A percentile compares a stretch with the other conserved stretches of the same genome.
Conservation (phyloP, 1,284 basidiomycete genomes). For the Apiotrichum akiyoshidainum region DNA sequence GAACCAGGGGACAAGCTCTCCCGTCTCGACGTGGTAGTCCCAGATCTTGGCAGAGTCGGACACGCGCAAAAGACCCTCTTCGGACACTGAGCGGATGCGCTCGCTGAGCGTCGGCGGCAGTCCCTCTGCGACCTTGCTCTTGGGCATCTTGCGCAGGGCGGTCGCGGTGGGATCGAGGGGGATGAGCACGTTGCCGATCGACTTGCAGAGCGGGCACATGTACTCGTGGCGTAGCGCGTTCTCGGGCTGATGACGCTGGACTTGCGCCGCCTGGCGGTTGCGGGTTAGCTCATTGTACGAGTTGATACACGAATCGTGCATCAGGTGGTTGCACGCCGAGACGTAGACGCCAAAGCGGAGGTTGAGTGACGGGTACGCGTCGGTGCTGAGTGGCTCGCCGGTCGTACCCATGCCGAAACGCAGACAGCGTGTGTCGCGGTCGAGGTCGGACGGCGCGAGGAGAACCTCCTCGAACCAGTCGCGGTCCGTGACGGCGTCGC, state of each 20-base stretch:
- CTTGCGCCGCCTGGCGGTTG: conserved; percentile 82
- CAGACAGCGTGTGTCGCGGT: conserved; percentile 53
- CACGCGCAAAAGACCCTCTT: conserved; percentile 42
- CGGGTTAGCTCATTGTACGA: conserved; percentile 84
- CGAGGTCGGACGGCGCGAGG: conserved; percentile 63
- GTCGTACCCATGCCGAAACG: conserved; percentile 35
- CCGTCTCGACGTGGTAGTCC: conserved; percentile 49
- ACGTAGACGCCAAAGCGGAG: conserved; percentile 81
- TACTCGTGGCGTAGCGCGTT: conserved; percentile 88
- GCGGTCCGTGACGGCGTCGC: conserved; percentile 70
- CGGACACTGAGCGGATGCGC: conserved; percentile 45
- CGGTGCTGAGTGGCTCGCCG: conserved; percentile 44
- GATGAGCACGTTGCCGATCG: conserved; percentile 87
- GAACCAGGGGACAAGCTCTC: conserved; percentile 49
- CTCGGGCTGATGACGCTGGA: conserved; percentile 92
- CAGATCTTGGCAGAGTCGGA: conserved; percentile 47
- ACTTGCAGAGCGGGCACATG: conserved; percentile 98
- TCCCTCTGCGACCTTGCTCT: conserved; percentile 19
- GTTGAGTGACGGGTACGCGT: conserved; percentile 64
- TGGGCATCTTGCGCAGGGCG: conserved; percentile 21
- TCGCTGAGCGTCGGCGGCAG: conserved; percentile 33
- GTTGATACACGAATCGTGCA: conserved; percentile 94
- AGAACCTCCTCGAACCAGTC: conserved; percentile 73
- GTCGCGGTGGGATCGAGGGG: conserved; percentile 60
- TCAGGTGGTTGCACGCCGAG: conserved; percentile 93